Evolutionary conservation across 83 land plant genomes (phyloP), one percentile per base, ranked within the genome.

Genomic region (Picea abies): DNA sequence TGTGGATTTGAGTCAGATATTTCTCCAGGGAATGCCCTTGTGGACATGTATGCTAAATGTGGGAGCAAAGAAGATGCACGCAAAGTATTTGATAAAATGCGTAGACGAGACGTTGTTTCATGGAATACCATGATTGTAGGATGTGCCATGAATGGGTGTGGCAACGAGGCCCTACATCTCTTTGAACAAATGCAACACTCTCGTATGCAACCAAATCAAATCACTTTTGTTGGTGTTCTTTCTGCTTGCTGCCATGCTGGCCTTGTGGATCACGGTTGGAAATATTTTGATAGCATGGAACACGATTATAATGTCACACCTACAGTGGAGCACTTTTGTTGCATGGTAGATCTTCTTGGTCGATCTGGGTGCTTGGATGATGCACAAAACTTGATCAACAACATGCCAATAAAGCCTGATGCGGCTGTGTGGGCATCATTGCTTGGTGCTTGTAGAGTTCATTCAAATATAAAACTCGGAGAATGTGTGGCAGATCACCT

Each of bases 241-340:
- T 82, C 89, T 52, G 89, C 91, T 2, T 87, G 91, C 78, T 84
- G 91, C 82, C 91, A 90, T 64, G 64, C 87, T 14, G 89, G 91
- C 47, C 26, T 79, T 6, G 39, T 90, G 73, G 85, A 79, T 37
- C 77, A 83, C 44, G 82, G 60, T 29, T 83, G 60, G 69, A 79
- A 58, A 35, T 84, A 44, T 63, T 83, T 83, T 60, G 62, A 83
- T 73, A 25, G 17, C n/a, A 79, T 79, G 80, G 58, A 61, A 49
- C 71, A 81, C 19, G 58, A 39, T 12, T 75, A 73, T 61, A 75
- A 82, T 11, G 32, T 83, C 7, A 65, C 75, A 23, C 78, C 84
- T 25, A 81, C 79, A 79, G 81, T 78, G 71, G 77, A 63, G 35
- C 88, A 83, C 41, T 76, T 65, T 15, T 72, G 79, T 47, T 84